Conservation (phyloP, 2,329 filamentous ascomycete genomes). For the Ophiostoma australiae region DNA sequence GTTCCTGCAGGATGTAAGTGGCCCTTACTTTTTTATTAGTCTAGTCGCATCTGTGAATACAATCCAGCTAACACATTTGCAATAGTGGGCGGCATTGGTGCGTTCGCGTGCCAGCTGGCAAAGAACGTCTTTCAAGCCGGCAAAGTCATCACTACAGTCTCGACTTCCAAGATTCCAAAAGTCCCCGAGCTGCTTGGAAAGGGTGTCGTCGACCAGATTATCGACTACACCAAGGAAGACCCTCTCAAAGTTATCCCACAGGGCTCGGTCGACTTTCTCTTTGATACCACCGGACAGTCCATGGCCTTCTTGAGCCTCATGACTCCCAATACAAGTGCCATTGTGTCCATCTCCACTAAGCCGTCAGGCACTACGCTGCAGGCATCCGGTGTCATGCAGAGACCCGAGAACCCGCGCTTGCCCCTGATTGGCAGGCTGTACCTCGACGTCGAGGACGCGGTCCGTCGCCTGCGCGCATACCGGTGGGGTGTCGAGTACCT, state of each 20-base stretch:
- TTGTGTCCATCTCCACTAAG: constrained; percentile 18
- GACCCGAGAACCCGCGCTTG: background rate
- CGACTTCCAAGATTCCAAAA: constrained; percentile 44
- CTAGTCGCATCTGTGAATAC: background rate
- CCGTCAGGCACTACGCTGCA: constrained; percentile 17
- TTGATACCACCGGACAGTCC: constrained; percentile 20
- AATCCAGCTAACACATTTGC: background rate
- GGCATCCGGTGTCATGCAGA: background rate
- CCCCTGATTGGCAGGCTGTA: background rate
- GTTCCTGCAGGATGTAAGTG: constrained; percentile 41
- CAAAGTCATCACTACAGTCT: constrained; percentile 48
- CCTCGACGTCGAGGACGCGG: constrained; percentile 10
- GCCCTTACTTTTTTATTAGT: background rate
- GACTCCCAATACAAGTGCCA: background rate
- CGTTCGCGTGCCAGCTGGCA: constrained; percentile 45
- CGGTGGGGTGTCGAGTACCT: constrained; percentile 20
- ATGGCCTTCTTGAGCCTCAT: constrained; percentile 18
- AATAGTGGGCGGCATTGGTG: constrained; percentile 43
- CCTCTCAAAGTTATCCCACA: background rate
- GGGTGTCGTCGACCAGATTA: constrained; percentile 45
- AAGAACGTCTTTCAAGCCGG: constrained; percentile 46
- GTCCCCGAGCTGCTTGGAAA: constrained; percentile 34
- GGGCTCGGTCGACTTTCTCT: constrained; percentile 20
- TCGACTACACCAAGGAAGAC: constrained; percentile 47
- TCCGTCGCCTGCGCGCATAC: constrained; percentile 16